These are phyloP conservation scores for Mycena alexandri DNA, from an alignment of 768 basidiomycete species.

Conservation along the genomic window DNA sequence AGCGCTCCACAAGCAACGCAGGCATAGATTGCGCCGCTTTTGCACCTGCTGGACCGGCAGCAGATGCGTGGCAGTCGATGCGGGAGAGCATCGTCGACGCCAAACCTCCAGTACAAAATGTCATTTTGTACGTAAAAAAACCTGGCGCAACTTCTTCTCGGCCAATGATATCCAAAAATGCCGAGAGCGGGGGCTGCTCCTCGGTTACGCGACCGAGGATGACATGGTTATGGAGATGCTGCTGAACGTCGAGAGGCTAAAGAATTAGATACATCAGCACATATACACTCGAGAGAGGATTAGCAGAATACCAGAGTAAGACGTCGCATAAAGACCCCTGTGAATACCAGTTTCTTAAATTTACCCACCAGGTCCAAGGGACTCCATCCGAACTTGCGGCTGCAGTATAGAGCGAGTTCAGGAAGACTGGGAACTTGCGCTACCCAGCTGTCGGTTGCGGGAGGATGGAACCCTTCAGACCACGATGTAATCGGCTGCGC, in stretches of 20 bases:
- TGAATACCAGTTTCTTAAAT: constrained; percentile 14
- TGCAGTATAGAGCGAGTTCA: constrained; percentile 22
- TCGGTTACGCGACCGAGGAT: neutral
- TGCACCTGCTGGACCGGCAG: too few relatives aligned
- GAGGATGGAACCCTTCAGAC: constrained; percentile 4
- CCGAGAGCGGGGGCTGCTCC: neutral
- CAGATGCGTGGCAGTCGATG: too few relatives aligned
- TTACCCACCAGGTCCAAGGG: neutral
- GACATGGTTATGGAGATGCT: neutral
- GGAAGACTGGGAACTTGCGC: constrained; percentile 14
- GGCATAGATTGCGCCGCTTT: too few relatives aligned
- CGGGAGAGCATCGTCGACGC: too few relatives aligned
- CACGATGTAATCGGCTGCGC: constrained; percentile 25
- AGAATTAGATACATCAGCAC: neutral
- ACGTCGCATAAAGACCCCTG: neutral
- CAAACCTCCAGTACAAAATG: too few relatives aligned
- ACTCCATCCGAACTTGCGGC: constrained; percentile 30
- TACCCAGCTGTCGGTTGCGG: constrained; percentile 1
- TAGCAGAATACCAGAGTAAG: constrained; percentile 12
- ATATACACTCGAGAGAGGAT: neutral
- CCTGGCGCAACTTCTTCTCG: neutral
- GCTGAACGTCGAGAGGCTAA: neutral
- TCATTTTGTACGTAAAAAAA: too few relatives aligned
- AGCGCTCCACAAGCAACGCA: too few relatives aligned
- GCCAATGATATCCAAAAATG: neutral